These are phyloP conservation scores for Curvularia lunata DNA, from an alignment of 2,329 filamentous ascomycete species.

Conservation along the genomic window DNA sequence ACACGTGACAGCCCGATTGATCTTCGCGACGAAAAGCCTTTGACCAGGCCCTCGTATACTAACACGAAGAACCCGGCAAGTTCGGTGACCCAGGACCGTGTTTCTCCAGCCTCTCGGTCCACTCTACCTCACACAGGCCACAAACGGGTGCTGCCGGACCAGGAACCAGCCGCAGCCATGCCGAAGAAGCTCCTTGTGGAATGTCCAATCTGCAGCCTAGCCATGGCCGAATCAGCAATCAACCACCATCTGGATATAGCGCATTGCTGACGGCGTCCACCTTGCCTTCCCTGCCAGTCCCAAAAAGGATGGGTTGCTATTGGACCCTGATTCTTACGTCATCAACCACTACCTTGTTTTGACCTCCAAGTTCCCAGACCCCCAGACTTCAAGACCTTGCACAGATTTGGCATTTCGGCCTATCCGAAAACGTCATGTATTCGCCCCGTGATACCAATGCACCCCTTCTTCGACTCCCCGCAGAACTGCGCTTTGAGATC, in stretches of 20 bases:
- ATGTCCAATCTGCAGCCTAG: constrained; percentile 50
- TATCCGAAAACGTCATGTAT: not conserved
- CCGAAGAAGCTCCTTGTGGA: constrained; percentile 36
- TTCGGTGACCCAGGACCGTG: constrained; percentile 9
- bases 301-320: not conserved
- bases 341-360: constrained; percentile 2
- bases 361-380: not conserved
- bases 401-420: too few relatives aligned
- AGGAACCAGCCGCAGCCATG: constrained; percentile 19
- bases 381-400: not conserved
- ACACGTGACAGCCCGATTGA: constrained; percentile 14
- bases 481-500: constrained; percentile 24
- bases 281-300: not conserved
- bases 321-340: constrained; percentile 19
- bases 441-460: not conserved
- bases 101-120: not conserved
- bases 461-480: constrained; percentile 19
- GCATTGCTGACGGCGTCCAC: constrained; percentile 22
- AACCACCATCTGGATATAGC: constrained; percentile 51
- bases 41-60: not conserved
- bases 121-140: constrained; percentile 15
- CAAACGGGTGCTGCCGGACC: constrained; percentile 27
- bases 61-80: constrained; percentile 21
- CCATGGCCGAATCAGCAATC: constrained; percentile 42
- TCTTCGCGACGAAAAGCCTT: constrained; percentile 19